Base-by-base conservation (phyloP, 2,329 filamentous ascomycete genomes). In the Penicillium freii region DNA sequence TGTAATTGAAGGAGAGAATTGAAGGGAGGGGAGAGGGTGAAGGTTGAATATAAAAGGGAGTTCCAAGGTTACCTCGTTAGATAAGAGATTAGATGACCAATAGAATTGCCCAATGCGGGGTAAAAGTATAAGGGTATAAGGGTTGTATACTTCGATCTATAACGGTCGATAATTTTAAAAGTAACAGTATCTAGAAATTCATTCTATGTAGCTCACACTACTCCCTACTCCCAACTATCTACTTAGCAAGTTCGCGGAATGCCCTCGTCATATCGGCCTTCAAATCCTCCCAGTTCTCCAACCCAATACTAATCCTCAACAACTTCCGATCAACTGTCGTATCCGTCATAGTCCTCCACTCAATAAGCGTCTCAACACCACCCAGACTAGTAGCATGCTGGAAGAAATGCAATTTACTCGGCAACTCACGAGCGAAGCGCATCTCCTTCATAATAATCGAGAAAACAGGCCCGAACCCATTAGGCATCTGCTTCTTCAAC, bases 281-380 rank as follows among this genome's bases (percentile, higher is more conserved):
- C 71, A 99, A 72, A 77, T 97, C 94, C 73, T 94, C 89, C 81
- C 89, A 89, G 46, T 83, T 85, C 79, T 99, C 94, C 33, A 97
- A 83, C 0, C 94, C 94, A 34, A 97, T 78, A 73, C 92, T 97
- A 31, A 99, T 78, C 51, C 94, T 80, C 74, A 97, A 69, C 72
- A 97, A 73, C 57, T 84, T 80, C 69, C 81, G 83, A 70, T 95
- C 90, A 39, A 95, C 87, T 1, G 73, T 80, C 3, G 75, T 68
- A 79, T 99, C 94, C 58, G 87, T 88, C 91, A 99, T 94, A 47
- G 89, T 85, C 58, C 94, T 82, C 94, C 94, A 99, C 82, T 99
- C 94, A 66, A 99, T 92, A 78, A 97, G 76, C 69, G 91, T 94
- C 82, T 97, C 94, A 10, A 97, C 91, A 5, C 94, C 93, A 2